Conservation (phyloP, 225 moss, liverwort and hornwort genomes). For the Physcomitrium patens region DNA sequence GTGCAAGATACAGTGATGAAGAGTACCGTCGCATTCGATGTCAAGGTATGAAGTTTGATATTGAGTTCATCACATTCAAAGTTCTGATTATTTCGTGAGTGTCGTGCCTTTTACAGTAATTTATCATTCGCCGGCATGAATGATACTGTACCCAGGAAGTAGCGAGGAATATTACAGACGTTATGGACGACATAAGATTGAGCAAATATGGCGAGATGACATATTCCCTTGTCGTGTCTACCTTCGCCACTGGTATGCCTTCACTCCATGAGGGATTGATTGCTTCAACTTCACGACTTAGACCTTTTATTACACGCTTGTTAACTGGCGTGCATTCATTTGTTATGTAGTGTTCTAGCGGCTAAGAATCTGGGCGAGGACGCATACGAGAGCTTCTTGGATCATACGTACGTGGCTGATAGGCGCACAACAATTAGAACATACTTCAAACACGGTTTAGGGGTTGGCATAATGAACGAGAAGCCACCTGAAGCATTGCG, state of each 20-base stretch:
- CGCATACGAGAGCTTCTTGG: conserved; percentile 79
- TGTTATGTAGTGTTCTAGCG: conserved; percentile 73
- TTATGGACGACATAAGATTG: conserved; percentile 74
- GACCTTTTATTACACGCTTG: neutral
- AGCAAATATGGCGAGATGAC: conserved; percentile 89
- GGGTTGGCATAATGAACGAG: conserved; percentile 72
- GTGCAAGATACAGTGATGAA: conserved; percentile 84
- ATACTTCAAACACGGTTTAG: conserved; percentile 48
- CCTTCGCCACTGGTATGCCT: conserved; percentile 86
- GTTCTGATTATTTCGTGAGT: neutral
- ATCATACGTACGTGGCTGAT: conserved; percentile 84
- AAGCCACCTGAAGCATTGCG: conserved; percentile 60
- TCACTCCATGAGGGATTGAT: neutral
- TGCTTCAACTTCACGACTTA: neutral
- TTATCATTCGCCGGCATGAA: neutral
- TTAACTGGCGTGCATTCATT: conserved; percentile 5
- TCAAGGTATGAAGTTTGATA: conserved; percentile 52
- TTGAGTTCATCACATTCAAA: neutral
- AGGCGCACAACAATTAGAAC: conserved; percentile 69
- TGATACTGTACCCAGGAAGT: conserved; percentile 41
- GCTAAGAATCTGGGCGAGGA: conserved; percentile 66
- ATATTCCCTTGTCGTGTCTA: conserved; percentile 90
- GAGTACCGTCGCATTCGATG: conserved; percentile 83
- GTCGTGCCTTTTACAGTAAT: neutral
- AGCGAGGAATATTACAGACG: conserved; percentile 71